Conservation (phyloP, 352 stramenopile genomes). For the Phytophthora pistaciae region DNA sequence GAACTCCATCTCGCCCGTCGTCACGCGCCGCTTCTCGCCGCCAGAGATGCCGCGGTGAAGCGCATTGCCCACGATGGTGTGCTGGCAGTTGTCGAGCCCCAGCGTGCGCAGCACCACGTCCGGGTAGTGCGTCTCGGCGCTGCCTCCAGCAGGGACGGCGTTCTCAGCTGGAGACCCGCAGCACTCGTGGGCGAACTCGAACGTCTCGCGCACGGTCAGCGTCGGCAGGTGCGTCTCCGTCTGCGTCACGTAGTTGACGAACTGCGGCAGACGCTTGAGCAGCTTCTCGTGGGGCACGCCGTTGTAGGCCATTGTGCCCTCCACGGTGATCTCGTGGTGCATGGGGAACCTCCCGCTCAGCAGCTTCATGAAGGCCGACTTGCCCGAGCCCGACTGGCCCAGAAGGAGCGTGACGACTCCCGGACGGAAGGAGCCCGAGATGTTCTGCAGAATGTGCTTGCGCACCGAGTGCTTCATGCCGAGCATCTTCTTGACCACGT, state of each 20-base stretch:
- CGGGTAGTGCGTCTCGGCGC: neutral
- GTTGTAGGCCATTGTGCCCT: constrained; percentile 4
- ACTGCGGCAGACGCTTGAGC: neutral
- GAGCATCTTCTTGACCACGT: neutral
- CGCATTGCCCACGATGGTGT: constrained; percentile 14
- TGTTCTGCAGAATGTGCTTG: constrained; percentile 9
- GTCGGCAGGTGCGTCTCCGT: constrained; percentile 7
- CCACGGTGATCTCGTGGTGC: neutral
- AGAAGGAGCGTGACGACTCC: constrained; percentile 8
- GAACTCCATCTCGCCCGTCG: constrained; percentile 85
- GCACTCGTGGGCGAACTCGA: constrained; percentile 8
- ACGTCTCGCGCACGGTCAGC: constrained; percentile 6
- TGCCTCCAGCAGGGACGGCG: neutral
- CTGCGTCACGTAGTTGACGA: constrained; percentile 13
- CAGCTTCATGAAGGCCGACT: constrained; percentile 10
- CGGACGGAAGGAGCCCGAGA: constrained; percentile 10
- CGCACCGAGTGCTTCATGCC: neutral
- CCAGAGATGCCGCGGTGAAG: constrained; percentile 64
- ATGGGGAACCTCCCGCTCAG: constrained; percentile 9
- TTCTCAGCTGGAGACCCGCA: neutral
- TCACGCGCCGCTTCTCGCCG: constrained; percentile 85
- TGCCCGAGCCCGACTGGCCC: constrained; percentile 5
- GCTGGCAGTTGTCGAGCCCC: constrained; percentile 3
- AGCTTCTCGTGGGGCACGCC: neutral
- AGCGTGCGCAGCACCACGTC: neutral